Percentiles rank a stretch among this genome's conserved stretches.
These are phyloP conservation scores for Suillus discolor DNA, from an alignment of 768 basidiomycete species.

Conservation along the genomic window DNA sequence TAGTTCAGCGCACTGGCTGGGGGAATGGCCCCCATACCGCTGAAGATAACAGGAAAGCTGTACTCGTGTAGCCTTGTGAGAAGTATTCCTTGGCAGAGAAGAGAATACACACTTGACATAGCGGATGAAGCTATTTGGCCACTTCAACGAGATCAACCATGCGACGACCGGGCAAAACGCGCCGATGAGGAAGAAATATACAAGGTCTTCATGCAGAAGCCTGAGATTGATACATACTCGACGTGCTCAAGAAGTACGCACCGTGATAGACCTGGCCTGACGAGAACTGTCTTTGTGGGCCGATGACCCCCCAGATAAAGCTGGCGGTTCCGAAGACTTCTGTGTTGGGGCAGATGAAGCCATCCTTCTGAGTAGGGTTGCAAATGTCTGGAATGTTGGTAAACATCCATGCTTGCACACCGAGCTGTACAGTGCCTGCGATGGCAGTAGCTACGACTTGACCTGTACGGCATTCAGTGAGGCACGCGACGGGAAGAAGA, in stretches of 20 bases:
- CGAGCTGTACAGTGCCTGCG: conserved; percentile 44
- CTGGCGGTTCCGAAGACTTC: conserved; percentile 80
- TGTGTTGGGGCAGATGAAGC: conserved; percentile 71
- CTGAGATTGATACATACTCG: neutral
- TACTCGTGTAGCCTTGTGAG: conserved; percentile 17
- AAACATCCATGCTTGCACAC: conserved; percentile 49
- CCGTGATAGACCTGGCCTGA: conserved; percentile 61
- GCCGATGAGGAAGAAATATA: conserved; percentile 81
- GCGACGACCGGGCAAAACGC: conserved; percentile 57
- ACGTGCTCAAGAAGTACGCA: conserved; percentile 13
- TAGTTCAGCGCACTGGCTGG: conserved; percentile 70
- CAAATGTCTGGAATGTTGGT: conserved; percentile 46
- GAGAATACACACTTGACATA: conserved; percentile 58
- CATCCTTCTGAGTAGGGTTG: conserved; percentile 49
- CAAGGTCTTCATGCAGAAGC: conserved; percentile 35
- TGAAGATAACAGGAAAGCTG: conserved; percentile 53
- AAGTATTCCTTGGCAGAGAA: neutral
- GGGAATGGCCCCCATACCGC: conserved; percentile 60
- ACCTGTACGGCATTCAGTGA: conserved; percentile 32
- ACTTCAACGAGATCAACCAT: conserved; percentile 57
- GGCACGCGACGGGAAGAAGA: neutral
- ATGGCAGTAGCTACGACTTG: conserved; percentile 38
- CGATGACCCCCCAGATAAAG: conserved; percentile 83
- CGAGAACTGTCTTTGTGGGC: conserved; percentile 73
- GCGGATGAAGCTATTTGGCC: conserved; percentile 61